These are phyloP conservation scores for Herpotrichia juniperi DNA, from an alignment of 2,329 filamentous ascomycete species.

Conservation along the genomic window DNA sequence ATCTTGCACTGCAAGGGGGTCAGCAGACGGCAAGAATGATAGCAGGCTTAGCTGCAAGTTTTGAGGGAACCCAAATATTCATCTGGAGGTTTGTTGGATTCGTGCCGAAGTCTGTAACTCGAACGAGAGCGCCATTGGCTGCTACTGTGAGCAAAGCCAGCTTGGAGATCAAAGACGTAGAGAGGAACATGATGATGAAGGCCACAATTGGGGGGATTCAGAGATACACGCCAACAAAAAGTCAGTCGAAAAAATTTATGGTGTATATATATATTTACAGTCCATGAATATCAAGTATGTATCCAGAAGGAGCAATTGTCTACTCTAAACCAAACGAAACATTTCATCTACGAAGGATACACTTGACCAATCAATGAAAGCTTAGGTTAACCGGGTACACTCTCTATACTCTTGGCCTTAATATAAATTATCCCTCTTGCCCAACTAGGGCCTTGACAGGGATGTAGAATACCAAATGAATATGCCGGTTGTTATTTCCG, in stretches of 20 bases:
- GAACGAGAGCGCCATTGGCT: slow-evolving; percentile 13
- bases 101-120: slow-evolving; percentile 46
- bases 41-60: slow-evolving; percentile 50
- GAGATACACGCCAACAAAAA: no score
- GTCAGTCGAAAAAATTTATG: no score
- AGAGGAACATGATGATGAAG: background rate
- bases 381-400: no score
- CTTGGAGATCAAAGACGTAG: background rate
- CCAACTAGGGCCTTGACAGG: no score
- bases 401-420: no score
- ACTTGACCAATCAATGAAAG: no score
- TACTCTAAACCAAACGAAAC: no score
- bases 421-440: no score
- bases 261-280: no score
- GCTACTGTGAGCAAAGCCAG: background rate
- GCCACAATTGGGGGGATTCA: background rate
- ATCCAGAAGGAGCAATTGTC: background rate
- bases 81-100: slow-evolving; percentile 58
- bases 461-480: no score
- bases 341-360: no score
- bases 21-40: slow-evolving; percentile 60
- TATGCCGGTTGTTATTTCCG: no score
- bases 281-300: background rate
- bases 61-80: slow-evolving; percentile 54
- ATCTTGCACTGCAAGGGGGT: slow-evolving; percentile 20